Percentiles rank a stretch among this genome's conserved stretches.
Evolutionary conservation across 192 early-diverging fungal genomes (phyloP).

Genomic region (Geosiphon pyriformis): DNA sequence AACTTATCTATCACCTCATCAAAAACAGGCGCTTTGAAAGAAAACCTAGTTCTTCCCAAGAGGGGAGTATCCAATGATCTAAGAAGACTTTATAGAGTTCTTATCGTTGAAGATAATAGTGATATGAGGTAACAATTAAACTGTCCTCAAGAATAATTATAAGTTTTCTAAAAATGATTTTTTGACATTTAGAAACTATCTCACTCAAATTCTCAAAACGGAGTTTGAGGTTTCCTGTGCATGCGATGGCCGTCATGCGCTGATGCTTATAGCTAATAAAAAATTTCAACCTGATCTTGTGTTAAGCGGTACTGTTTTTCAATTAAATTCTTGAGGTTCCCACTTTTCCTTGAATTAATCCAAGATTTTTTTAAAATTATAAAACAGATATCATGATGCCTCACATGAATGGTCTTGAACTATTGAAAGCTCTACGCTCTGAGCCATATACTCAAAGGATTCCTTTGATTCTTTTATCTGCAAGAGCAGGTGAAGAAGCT

Average conservation of each 20-base stretch:
- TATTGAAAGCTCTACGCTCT: slow-evolving; percentile 37
- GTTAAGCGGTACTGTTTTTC: slow-evolving; percentile 33
- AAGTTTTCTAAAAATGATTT: neutral
- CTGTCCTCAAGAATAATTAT: too few relatives aligned
- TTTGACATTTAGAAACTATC: slow-evolving; percentile 15
- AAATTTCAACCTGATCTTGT: slow-evolving; percentile 28
- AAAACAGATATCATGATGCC: slow-evolving; percentile 63
- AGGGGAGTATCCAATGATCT: slow-evolving; percentile 23
- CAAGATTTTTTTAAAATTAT: too few relatives aligned
- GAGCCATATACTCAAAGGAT: slow-evolving; percentile 33
- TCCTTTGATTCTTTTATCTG: slow-evolving; percentile 56
- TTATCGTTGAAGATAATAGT: slow-evolving; percentile 41
- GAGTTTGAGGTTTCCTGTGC: slow-evolving; percentile 34
- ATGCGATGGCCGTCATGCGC: slow-evolving; percentile 38
- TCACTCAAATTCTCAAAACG: slow-evolving; percentile 29
- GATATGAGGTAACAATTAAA: slow-evolving; percentile 34
- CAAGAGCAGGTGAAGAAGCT: slow-evolving; percentile 46
- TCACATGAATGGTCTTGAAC: slow-evolving; percentile 52
- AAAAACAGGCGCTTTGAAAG: slow-evolving; percentile 23
- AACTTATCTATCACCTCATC: slow-evolving; percentile 30
- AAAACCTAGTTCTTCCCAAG: slow-evolving; percentile 39
- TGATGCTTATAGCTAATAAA: too few relatives aligned
- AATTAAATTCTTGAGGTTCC: too few relatives aligned
- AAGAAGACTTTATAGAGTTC: neutral
- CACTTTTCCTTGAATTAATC: too few relatives aligned